phyloP scores from a whole-genome alignment of 306 rosid genomes.

The Rosa persica region DNA sequence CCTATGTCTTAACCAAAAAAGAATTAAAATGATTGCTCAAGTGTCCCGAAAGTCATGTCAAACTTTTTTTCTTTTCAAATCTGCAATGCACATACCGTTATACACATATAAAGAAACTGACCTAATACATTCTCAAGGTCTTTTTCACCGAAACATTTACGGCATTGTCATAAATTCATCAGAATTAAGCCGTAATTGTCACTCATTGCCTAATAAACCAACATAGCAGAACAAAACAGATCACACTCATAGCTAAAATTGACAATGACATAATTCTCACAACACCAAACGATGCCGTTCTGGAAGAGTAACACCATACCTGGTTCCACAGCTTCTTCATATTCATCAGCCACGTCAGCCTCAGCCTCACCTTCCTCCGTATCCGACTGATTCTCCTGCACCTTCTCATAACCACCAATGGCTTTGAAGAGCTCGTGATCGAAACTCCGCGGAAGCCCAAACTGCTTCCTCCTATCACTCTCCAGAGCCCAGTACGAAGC shows the following conservation, averaged over 20 bases:
- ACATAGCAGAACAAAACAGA: not conserved
- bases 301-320: conserved; percentile 35
- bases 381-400: conserved; percentile 43
- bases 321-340: conserved; percentile 42
- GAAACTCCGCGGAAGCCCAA: conserved; percentile 50
- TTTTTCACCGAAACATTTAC: not conserved
- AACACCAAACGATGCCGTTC: not conserved
- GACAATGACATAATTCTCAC: not conserved
- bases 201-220: not conserved
- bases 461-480: conserved; percentile 29
- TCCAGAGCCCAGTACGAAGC: conserved; percentile 36
- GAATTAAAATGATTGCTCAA: not conserved
- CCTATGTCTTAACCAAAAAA: not conserved
- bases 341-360: conserved; percentile 32
- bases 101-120: not conserved
- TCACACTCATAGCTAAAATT: not conserved
- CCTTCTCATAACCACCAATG: conserved; percentile 35
- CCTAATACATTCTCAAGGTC: not conserved
- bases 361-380: conserved; percentile 54
- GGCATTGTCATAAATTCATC: not conserved
- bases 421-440: conserved; percentile 55
- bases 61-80: not conserved
- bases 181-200: not conserved
- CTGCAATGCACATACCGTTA: not conserved
- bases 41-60: not conserved